Evolutionary conservation across 2,329 filamentous ascomycete genomes (phyloP), one percentile per base, ranked within the genome.

Genomic region (Fusarium staphyleae): DNA sequence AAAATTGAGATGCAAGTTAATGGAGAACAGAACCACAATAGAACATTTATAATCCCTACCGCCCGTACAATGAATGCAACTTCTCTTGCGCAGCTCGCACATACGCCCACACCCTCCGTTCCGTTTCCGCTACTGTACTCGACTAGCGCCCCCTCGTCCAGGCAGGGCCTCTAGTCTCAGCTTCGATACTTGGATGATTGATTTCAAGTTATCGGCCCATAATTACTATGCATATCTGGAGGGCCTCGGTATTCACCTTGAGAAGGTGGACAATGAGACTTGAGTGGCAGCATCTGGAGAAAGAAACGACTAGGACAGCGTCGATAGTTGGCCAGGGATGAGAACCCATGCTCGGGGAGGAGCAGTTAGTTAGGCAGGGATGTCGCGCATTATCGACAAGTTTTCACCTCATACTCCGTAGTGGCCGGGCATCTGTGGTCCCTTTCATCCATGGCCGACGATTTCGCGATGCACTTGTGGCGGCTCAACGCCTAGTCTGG

Each of bases 111-210:
- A 51, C 55, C 50, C 50, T 60, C 54, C 48, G 39, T 48, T 57
- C 34, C 45, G 32, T 39, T 53, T 44, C 32, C 48, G 40, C 57
- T 54, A 13, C 32, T 48, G 53, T 54, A 13, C 32, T 48, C 43
- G 34, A 53, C 55, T 65, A 66, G 62, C 48, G 62, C 51, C 54
- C 59, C 62, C 64, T 66, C 62, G 61, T 62, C 62, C 52, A 30
- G 30, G 36, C 52, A 30, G 30, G 36, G 36, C 46, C 34, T 37
- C 28, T 19, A 30, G 14, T 29, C 14, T 53, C 43, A 30, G 15
- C 32, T 39, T 19, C n/a, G 26, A 16, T 39, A 41, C 13, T 26
- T 42, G 19, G 14, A 7, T 30, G 13, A 9, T 15, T 12, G 14
- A 9, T 24, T 16, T 26, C 22, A 16, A n/a, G n/a, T 22, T 22